Percentiles rank a stretch among this genome's conserved stretches.
These are phyloP conservation scores for Penicillium sp. DNA, from an alignment of 2,329 filamentous ascomycete species.

Conservation along the genomic window DNA sequence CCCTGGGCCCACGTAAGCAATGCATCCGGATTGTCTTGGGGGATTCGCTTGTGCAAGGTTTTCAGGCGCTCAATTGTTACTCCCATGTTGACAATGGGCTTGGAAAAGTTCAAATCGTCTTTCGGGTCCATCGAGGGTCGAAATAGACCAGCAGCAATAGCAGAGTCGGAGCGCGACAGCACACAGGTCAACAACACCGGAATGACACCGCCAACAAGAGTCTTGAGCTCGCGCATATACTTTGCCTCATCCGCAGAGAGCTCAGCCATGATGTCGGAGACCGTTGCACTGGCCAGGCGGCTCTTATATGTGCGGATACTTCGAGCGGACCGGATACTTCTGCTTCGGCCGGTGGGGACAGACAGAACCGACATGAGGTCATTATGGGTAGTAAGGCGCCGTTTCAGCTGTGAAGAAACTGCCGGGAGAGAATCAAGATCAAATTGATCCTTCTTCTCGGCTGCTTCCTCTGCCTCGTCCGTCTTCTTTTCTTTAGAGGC, in stretches of 20 bases:
- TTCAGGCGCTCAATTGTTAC: conserved; percentile 80
- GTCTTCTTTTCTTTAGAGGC: not conserved
- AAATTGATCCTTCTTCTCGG: conserved; percentile 42
- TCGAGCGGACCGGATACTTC: conserved; percentile 68
- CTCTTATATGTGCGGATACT: conserved; percentile 72
- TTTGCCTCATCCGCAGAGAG: conserved; percentile 78
- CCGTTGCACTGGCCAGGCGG: conserved; percentile 61
- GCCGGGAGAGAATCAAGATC: conserved; percentile 43
- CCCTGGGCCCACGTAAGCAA: conserved; percentile 78
- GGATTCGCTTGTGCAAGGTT: conserved; percentile 73
- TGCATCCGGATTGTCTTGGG: conserved; percentile 64
- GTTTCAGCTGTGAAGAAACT: conserved; percentile 54
- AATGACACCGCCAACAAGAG: conserved; percentile 89
- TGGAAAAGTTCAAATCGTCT: conserved; percentile 63
- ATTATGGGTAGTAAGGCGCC: conserved; percentile 81
- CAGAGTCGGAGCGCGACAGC: conserved; percentile 64
- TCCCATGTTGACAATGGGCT: conserved; percentile 91
- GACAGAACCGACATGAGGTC: conserved; percentile 93
- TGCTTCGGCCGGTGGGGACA: conserved; percentile 55
- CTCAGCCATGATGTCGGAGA: conserved; percentile 72
- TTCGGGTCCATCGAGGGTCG: conserved; percentile 51
- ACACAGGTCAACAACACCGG: conserved; percentile 85
- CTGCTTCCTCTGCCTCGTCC: conserved; percentile 18
- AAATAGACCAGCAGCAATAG: conserved; percentile 64
- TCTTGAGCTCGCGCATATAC: conserved; percentile 86